Percentiles rank a stretch among this genome's conserved stretches.
These are phyloP conservation scores for Pholiota conissans DNA, from an alignment of 768 basidiomycete species.

Conservation along the genomic window DNA sequence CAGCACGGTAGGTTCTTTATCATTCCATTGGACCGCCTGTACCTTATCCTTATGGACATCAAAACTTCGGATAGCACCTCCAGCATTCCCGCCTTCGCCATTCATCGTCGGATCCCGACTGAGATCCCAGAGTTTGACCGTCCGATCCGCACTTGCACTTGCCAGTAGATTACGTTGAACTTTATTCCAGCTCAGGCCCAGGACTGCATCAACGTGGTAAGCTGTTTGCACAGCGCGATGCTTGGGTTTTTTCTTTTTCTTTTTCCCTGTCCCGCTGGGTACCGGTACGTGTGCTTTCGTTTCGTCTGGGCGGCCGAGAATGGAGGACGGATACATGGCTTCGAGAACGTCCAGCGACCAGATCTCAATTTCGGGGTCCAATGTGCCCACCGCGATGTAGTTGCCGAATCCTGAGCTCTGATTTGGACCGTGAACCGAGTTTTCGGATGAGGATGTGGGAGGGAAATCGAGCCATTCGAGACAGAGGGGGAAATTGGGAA, in stretches of 20 bases:
- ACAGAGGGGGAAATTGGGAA: slow-evolving; percentile 96
- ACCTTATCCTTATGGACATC: slow-evolving; percentile 90
- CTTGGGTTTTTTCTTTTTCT: slow-evolving; percentile 89
- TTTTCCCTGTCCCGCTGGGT: slow-evolving; percentile 91
- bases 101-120: slow-evolving; percentile 58
- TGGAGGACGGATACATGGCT: slow-evolving; percentile 88
- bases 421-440: slow-evolving; percentile 28
- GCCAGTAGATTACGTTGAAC: slow-evolving; percentile 88
- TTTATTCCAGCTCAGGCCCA: slow-evolving; percentile 92
- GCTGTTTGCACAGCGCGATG: slow-evolving; percentile 57
- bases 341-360: slow-evolving; percentile 96
- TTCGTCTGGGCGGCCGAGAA: slow-evolving; percentile 88
- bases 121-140: slow-evolving; percentile 98
- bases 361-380: slow-evolving; percentile 98
- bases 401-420: slow-evolving; percentile 59
- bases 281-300: slow-evolving; percentile 77
- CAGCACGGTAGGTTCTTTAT: slow-evolving; percentile 82
- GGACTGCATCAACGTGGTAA: slow-evolving; percentile 92
- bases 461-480: slow-evolving; percentile 99
- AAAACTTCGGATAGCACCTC: slow-evolving; percentile 83
- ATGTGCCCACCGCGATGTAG: slow-evolving; percentile 94
- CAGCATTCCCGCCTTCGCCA: slow-evolving; percentile 41
- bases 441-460: slow-evolving; percentile 54
- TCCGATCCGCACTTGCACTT: slow-evolving; percentile 90
- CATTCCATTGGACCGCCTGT: slow-evolving; percentile 96